Evolutionary conservation across 2,329 filamentous ascomycete species (phyloP).

Genomic region (Exophiala xenobiotica): DNA sequence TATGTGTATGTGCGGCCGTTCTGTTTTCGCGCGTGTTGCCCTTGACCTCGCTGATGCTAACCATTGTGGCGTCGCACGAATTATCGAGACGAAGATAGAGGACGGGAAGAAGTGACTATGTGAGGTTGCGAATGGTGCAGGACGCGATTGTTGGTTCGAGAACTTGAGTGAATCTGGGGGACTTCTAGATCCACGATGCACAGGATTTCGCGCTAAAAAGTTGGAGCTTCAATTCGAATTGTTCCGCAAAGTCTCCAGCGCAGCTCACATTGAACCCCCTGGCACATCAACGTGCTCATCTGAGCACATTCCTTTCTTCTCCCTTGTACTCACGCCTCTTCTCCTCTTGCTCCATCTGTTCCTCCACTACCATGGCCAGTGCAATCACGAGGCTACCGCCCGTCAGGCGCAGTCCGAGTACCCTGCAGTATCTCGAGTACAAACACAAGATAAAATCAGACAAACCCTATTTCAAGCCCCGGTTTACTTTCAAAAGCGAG

Average conservation of each 20-base stretch:
- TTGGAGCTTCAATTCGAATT: conserved; percentile 10
- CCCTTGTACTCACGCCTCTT: neutral
- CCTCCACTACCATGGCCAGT: neutral
- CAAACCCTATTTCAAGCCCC: conserved; percentile 22
- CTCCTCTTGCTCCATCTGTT: neutral
- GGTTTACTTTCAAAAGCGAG: conserved; percentile 27
- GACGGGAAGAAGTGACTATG: conserved; percentile 16
- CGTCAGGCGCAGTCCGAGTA: conserved; percentile 26
- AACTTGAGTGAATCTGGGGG: neutral
- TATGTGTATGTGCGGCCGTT: conserved; percentile 95
- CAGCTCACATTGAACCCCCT: neutral
- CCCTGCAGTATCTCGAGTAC: conserved; percentile 27
- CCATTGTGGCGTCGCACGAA: conserved; percentile 54
- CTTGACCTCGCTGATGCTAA: conserved; percentile 92
- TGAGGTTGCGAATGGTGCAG: too few relatives aligned
- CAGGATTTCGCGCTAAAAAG: conserved; percentile 13
- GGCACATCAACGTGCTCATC: neutral
- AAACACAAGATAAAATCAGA: conserved; percentile 11
- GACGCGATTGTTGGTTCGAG: too few relatives aligned
- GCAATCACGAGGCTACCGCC: conserved; percentile 23
- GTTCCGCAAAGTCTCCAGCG: neutral
- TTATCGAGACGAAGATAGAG: neutral
- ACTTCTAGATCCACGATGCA: neutral
- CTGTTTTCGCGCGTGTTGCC: conserved; percentile 92
- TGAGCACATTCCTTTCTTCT: neutral